phyloP scores from a whole-genome alignment of 305 asterid species.

The Solanum hybrid region DNA sequence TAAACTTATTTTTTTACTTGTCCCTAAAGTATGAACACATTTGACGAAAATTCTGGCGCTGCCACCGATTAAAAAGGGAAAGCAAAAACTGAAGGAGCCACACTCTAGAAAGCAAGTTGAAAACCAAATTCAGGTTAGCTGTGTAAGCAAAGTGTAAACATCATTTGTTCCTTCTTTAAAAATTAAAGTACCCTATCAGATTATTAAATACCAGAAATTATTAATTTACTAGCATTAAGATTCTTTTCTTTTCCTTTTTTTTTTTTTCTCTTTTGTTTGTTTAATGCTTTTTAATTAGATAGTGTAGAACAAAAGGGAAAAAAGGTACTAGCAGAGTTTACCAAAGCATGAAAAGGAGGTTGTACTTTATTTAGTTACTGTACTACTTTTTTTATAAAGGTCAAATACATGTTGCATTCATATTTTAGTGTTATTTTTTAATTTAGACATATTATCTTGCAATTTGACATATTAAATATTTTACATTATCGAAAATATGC shows the following conservation, averaged over 20 bases:
- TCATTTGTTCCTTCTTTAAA: background rate
- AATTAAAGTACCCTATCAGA: background rate
- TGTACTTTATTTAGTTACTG: background rate
- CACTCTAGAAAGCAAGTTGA: background rate
- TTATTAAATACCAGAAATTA: background rate
- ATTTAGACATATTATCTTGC: background rate
- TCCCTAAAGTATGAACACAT: no score
- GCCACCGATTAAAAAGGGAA: background rate
- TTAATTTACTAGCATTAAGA: background rate
- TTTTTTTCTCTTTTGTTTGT: background rate
- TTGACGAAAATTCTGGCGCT: background rate
- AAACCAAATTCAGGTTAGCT: background rate
- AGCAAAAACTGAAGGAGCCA: background rate
- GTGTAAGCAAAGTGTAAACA: background rate
- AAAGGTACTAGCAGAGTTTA: background rate
- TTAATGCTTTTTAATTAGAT: background rate
- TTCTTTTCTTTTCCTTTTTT: background rate
- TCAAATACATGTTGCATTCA: background rate
- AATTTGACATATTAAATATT: background rate
- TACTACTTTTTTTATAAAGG: background rate
- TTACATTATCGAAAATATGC: background rate
- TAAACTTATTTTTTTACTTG: no score
- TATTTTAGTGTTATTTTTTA: no score
- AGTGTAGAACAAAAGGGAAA: background rate
- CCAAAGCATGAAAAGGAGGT: background rate